Base-by-base conservation (phyloP, 805 yeast species). In the Candida piceae region DNA sequence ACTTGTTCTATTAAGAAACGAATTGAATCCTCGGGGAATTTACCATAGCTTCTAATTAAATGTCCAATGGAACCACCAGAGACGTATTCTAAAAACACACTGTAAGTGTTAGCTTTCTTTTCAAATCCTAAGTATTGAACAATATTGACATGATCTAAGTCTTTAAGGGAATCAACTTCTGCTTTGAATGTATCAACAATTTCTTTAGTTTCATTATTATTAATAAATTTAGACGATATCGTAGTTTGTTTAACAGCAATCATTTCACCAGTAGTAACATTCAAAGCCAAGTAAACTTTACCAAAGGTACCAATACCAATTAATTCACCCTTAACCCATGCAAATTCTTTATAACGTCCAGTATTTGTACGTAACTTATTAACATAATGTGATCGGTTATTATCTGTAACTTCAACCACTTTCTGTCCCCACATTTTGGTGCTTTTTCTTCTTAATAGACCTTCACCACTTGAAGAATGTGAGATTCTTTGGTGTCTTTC, bases 371-470 rank as follows among this genome's bases (percentile, higher is more conserved):
- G 71, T 35, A 84, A 60, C 46, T 78, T 78, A 49, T 81, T 80
- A 18, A 82, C 78, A 36, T 80, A 74, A 41, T 71, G 69, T 27
- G 74, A 74, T 42, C 73, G 69, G 42, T 76, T 81, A 16, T 74
- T 77, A 2, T 90, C 79, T 1, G 89, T 88, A 21, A 89, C 89
- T 61, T 93, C 98, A 22, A 88, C 81, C 12, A 87, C 94, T 44
- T 75, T 81, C 44, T 86, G 88, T 16, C 98, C 99, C 99, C 99
- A 93, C 82, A 93, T 76, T 63, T 93, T 94, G 1, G 99, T 93
- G 53, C 93, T 86, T 38, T 71, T 72, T 38, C 97, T 68, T 45
- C 87, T 69, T 24, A 90, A 57, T 7, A 80, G 58, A 44, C 45
- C 49, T 41, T 52, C 49, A 44, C 45, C 48, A 41, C 52, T 46